A percentile compares a stretch with the other conserved stretches of the same genome.
phyloP scores from a whole-genome alignment of 2,329 filamentous ascomycete genomes.

The Sordariomycetes sp. region DNA sequence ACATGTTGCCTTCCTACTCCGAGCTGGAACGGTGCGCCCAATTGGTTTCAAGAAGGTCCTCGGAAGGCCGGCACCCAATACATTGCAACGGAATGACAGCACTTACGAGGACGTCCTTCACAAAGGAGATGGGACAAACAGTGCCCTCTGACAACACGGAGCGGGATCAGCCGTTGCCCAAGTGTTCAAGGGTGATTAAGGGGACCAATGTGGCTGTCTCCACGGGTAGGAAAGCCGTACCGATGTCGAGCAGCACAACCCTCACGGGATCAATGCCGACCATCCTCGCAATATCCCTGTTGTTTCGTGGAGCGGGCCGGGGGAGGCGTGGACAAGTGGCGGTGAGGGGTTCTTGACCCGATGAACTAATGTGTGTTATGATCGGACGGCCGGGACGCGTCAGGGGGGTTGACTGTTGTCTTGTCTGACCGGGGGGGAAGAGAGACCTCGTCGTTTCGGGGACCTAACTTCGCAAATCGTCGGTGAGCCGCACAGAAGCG shows the following conservation, averaged over 20 bases:
- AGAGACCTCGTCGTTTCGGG: not conserved
- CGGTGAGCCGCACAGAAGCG: not conserved
- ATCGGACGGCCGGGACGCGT: not conserved
- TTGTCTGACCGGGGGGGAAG: not conserved
- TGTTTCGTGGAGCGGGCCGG: not conserved
- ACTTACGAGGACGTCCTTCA: conserved; percentile 71
- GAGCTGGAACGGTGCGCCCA: not conserved
- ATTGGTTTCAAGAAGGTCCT: not conserved
- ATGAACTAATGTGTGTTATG: not conserved
- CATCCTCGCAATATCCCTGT: conserved; percentile 1
- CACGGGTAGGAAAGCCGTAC: conserved; percentile 17
- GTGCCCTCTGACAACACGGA: conserved; percentile 53
- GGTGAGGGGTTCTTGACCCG: not conserved
- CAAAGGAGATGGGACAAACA: conserved; percentile 72
- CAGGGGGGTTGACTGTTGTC: not conserved
- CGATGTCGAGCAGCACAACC: conserved; percentile 43
- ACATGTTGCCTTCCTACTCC: not conserved
- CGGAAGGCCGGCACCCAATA: not conserved
- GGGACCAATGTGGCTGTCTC: too few species aligned
- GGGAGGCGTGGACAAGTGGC: not conserved
- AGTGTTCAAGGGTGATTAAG: not conserved
- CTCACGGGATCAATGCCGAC: conserved; percentile 15
- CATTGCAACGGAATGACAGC: not conserved
- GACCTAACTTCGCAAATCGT: not conserved
- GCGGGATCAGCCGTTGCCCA: conserved; percentile 2